Evolutionary conservation across 148 eudicot genomes (phyloP).

Genomic region (Pharnaceum exiguum): DNA sequence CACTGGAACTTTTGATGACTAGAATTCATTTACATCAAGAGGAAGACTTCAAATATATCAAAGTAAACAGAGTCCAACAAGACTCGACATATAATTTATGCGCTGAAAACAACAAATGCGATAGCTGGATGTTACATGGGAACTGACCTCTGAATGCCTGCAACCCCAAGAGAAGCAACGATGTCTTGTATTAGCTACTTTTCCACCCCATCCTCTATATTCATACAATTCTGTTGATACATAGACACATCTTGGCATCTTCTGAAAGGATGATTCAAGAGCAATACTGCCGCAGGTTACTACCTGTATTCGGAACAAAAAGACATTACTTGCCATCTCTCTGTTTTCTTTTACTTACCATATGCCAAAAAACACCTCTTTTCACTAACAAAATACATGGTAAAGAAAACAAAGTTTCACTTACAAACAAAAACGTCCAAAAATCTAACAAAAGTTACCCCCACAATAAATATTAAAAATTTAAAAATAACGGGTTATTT

Average conservation of each 20-base stretch:
- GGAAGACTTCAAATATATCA: not conserved
- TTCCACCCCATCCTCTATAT: slow-evolving; percentile 82
- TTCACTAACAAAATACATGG: too few relatives aligned
- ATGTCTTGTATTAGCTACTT: slow-evolving; percentile 61
- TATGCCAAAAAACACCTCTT: too few relatives aligned
- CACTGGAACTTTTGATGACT: too few relatives aligned
- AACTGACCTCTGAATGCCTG: slow-evolving; percentile 82
- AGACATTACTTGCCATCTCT: not conserved
- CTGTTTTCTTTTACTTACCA: too few relatives aligned
- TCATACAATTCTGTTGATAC: slow-evolving; percentile 73
- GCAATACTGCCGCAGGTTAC: slow-evolving; percentile 96
- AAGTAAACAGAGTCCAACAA: not conserved
- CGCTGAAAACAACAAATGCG: not conserved
- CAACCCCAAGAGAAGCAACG: slow-evolving; percentile 85
- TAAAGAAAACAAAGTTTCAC: too few relatives aligned
- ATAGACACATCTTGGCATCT: slow-evolving; percentile 74
- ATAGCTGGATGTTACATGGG: not conserved
- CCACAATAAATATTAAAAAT: too few relatives aligned
- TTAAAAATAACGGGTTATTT: too few relatives aligned
- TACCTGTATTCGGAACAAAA: slow-evolving; percentile 39
- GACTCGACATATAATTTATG: not conserved
- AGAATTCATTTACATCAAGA: not conserved
- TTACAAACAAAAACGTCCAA: too few relatives aligned
- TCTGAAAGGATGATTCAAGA: slow-evolving; percentile 88
- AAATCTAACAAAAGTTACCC: too few relatives aligned